Base-by-base conservation (phyloP, 208 protist genomes). In the Crithidia bombi region DNA sequence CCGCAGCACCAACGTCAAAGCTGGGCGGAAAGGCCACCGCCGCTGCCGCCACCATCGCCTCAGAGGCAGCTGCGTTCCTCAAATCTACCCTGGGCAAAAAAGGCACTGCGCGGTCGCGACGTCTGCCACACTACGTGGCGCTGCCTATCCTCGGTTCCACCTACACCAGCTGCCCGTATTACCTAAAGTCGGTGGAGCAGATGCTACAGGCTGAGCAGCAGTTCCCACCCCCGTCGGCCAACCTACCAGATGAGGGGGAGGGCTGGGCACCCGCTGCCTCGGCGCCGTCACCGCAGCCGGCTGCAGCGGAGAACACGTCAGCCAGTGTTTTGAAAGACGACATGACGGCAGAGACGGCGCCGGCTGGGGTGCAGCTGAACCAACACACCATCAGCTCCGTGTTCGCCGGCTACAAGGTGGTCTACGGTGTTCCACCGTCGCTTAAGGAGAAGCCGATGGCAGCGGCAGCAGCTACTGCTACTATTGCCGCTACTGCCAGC, bases 141-240 rank as follows among this genome's bases (percentile, higher is more conserved):
- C 63, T 88, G 63, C 83, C 83, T 19, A 82, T 88, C 46, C 69
- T 88, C 14, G 83, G 83, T 65, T 85, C 79, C 25, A 66, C 79
- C 11, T 75, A 83, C 41, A 66, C 63, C 12, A 43, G 55, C 56
- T 88, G 79, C 59, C 79, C 83, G 0, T 88, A 88, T 55, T 88
- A 85, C 43, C 70, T 88, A 19, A 74, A 68, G 46, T 83, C 83
- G 9, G 72, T 83, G 6, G 75, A 85, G 36, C 65, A 84, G 47
- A 88, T 88, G 65, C 36, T 88, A 56, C 36, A 65, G 43, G 52
- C 62, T 33, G 69, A 75, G 43, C 76, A 77, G 67, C 75, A 72
- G 43, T 85, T 85, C 38, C 71, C 76, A 3, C 75, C 75, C 2
- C 73, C 69, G n/a, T 63, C 57, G 33, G 69, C 67, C 12, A 75